Conservation (phyloP, 176 grass and related monocot species). For the Sorghum bicolor region DNA sequence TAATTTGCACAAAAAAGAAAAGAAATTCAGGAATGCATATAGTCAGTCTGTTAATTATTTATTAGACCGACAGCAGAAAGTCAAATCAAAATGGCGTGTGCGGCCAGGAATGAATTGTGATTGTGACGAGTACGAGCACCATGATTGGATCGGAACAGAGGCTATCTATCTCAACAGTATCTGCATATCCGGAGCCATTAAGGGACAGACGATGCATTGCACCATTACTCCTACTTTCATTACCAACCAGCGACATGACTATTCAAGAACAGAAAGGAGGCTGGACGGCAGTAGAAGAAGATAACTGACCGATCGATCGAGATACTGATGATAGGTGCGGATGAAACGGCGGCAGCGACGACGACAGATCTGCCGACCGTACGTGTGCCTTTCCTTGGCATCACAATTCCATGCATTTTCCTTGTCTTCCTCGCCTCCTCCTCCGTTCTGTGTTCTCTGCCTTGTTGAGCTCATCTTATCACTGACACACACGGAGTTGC, state of each 20-base stretch:
- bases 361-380: conserved; percentile 35
- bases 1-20: not conserved
- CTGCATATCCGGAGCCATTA: conserved; percentile 29
- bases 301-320: conserved; percentile 26
- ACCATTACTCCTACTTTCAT: conserved; percentile 32
- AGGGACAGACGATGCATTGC: conserved; percentile 38
- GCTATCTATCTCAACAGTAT: conserved; percentile 17
- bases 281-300: conserved; percentile 23
- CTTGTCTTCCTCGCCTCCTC: not conserved
- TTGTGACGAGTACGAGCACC: not conserved
- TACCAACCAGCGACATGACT: conserved; percentile 18
- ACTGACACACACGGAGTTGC: not conserved
- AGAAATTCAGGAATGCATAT: too few species aligned
- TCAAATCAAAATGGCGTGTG: conserved; percentile 23
- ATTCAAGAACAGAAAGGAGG: conserved; percentile 20
- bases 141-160: conserved; percentile 13
- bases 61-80: not conserved
- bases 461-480: not conserved
- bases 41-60: not conserved
- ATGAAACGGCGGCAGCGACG: not conserved
- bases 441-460: not conserved
- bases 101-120: not conserved
- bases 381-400: not conserved
- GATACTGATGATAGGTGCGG: not conserved
- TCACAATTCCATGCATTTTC: not conserved